These are phyloP conservation scores for Hanseniaspora lachancei DNA, from an alignment of 805 yeast species.

Conservation along the genomic window DNA sequence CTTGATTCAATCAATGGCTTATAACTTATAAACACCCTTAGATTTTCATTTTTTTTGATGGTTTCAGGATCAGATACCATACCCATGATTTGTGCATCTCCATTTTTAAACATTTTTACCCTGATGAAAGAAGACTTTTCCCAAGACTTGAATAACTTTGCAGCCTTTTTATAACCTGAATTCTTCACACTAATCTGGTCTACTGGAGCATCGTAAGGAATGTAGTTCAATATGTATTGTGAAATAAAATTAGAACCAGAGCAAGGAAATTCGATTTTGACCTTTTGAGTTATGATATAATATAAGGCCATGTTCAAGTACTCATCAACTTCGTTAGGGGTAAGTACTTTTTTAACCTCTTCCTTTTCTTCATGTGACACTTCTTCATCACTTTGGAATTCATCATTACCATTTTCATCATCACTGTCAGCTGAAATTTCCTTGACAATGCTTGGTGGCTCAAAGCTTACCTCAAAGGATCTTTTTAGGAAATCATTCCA, in stretches of 20 bases:
- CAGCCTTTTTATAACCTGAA: constrained; percentile 79
- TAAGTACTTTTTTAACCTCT: constrained; percentile 30
- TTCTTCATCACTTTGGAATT: constrained; percentile 11
- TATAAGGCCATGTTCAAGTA: constrained; percentile 59
- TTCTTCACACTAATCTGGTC: constrained; percentile 60
- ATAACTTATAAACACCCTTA: constrained; percentile 51
- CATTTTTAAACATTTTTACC: constrained; percentile 65
- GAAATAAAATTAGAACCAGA: constrained; percentile 66
- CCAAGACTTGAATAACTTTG: constrained; percentile 75
- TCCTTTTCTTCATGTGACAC: constrained; percentile 6
- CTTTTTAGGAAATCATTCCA: constrained; percentile 51
- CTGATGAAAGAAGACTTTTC: constrained; percentile 60
- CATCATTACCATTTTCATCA: not conserved
- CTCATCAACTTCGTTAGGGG: constrained; percentile 56
- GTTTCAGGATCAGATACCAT: constrained; percentile 35
- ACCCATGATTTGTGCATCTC: constrained; percentile 32
- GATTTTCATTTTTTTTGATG: constrained; percentile 35
- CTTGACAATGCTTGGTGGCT: constrained; percentile 30
- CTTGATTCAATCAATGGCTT: constrained; percentile 27
- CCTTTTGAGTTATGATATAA: constrained; percentile 49
- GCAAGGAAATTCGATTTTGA: constrained; percentile 47
- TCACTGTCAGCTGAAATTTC: constrained; percentile 15
- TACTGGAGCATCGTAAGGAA: constrained; percentile 38
- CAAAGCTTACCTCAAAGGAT: constrained; percentile 35
- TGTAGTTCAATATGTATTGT: constrained; percentile 49